These are phyloP conservation scores for Willaertia magna DNA, from an alignment of 208 protist species.

Conservation along the genomic window DNA sequence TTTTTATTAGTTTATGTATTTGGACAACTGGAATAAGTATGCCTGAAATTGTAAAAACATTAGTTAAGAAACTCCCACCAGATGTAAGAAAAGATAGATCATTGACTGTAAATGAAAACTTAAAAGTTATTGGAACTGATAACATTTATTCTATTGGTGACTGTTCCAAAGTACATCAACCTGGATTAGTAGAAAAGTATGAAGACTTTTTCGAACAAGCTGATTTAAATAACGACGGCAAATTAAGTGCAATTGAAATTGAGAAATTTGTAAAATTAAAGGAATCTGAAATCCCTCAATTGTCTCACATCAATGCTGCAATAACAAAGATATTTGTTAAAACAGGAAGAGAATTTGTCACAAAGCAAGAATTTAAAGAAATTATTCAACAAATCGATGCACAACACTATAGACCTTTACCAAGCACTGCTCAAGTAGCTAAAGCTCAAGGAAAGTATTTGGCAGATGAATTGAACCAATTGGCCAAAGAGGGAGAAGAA, in stretches of 20 bases:
- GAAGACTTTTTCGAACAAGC: neutral
- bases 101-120: neutral
- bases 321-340: neutral
- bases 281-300: neutral
- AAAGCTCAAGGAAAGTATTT: neutral
- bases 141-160: neutral
- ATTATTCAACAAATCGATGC: neutral
- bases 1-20: neutral
- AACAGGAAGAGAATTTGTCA: neutral
- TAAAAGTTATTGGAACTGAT: neutral
- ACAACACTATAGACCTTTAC: neutral
- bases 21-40: neutral
- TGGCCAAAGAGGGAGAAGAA: neutral
- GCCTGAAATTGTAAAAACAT: neutral
- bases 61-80: neutral
- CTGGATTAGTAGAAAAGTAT: neutral
- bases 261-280: neutral
- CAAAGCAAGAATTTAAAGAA: neutral
- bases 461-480: neutral
- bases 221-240: neutral
- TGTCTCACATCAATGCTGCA: neutral
- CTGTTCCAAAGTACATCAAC: neutral
- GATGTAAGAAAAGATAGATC: neutral
- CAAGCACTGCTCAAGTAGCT: neutral
- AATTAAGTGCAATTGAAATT: neutral